Conservation (phyloP, 2,329 filamentous ascomycete genomes). For the Scedosporium aurantiacum region DNA sequence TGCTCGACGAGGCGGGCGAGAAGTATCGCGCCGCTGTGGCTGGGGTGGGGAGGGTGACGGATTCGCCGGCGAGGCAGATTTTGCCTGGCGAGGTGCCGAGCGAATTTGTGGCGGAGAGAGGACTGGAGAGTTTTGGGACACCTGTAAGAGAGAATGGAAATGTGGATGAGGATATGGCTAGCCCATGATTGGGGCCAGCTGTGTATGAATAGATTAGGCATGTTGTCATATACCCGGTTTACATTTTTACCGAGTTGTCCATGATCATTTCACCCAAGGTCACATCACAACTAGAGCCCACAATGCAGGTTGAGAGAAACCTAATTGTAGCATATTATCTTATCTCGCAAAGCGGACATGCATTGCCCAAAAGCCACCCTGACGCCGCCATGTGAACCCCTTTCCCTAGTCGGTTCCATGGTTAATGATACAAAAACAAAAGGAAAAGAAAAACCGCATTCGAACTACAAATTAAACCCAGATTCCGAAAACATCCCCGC, state of each 20-base stretch:
- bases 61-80: conserved; percentile 11
- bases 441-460: not conserved
- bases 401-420: conserved; percentile 1
- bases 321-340: not conserved
- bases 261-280: too few relatives aligned
- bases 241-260: not conserved
- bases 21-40: conserved; percentile 37
- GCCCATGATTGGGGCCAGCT: not conserved
- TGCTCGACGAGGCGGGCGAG: conserved; percentile 72
- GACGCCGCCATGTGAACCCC: not conserved
- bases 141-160: conserved; percentile 20
- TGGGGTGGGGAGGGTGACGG: conserved; percentile 12
- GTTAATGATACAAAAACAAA: conserved; percentile 6
- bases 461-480: not conserved
- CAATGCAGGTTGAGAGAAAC: not conserved
- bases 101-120: conserved; percentile 24
- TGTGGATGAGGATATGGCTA: not conserved
- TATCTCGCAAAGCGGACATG: not conserved
- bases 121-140: conserved; percentile 35
- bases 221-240: not conserved
- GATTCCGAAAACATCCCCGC: not conserved
- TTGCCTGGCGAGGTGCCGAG: conserved; percentile 9
- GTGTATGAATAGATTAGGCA: not conserved
- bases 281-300: not conserved
- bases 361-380: conserved; percentile 1